These are phyloP conservation scores for Aspergillus incahuasiensis DNA, from an alignment of 495 filamentous ascomycete genomes.

Conservation along the genomic window DNA sequence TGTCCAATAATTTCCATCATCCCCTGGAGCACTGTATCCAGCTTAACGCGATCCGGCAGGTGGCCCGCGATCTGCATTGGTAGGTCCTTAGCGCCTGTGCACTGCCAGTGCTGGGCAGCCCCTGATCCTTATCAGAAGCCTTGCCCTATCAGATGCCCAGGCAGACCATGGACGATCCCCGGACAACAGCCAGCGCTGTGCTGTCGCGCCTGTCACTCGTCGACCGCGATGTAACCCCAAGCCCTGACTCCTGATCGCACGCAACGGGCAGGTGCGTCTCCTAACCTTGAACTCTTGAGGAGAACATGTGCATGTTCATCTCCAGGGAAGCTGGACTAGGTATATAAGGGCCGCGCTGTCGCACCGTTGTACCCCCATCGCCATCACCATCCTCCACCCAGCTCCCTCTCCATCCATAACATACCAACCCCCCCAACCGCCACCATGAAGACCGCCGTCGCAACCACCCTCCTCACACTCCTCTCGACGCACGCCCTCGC, in stretches of 20 bases:
- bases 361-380: too few species aligned
- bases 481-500: neutral
- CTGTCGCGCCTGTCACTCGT: neutral
- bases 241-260: too few species aligned
- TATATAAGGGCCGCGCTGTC: too few species aligned
- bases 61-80: neutral
- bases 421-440: neutral
- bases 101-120: too few species aligned
- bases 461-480: neutral
- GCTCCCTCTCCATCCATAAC: neutral
- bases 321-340: too few species aligned
- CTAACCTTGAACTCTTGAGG: too few species aligned
- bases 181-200: too few species aligned
- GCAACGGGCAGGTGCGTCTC: neutral
- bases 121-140: neutral
- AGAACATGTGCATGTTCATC: too few species aligned
- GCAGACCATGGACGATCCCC: too few species aligned
- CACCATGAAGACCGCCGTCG: neutral
- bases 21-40: neutral
- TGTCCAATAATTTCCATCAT: neutral
- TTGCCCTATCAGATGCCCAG: neutral
- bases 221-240: neutral
- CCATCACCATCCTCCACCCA: too few species aligned
- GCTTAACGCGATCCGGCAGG: neutral
- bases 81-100: neutral